phyloP scores from a whole-genome alignment of 306 rosid genomes.

The Inga oerstediana region DNA sequence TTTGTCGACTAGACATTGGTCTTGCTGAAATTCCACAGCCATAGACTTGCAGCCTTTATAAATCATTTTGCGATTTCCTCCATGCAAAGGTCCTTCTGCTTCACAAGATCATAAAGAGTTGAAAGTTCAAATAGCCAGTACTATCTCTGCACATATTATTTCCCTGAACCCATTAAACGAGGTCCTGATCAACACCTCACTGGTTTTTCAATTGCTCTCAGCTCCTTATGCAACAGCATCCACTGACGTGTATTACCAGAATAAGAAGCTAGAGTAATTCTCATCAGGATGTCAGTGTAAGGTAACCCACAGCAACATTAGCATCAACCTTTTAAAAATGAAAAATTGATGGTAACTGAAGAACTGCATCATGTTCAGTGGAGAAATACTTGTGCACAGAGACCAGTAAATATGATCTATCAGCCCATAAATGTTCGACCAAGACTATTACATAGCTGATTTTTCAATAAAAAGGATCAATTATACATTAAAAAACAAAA shows the following conservation, averaged over 20 bases:
- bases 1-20: background rate
- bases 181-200: background rate
- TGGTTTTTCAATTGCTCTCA: background rate
- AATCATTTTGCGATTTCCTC: conserved; percentile 3
- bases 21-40: background rate
- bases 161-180: background rate
- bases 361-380: conserved; percentile 1
- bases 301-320: background rate
- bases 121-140: conserved; percentile 15
- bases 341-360: background rate
- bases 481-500: no score
- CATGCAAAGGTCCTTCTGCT: background rate
- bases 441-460: background rate
- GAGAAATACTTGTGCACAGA: background rate
- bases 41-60: background rate
- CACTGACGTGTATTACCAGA: background rate
- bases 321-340: background rate
- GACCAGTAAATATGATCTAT: background rate
- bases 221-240: background rate
- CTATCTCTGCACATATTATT: conserved; percentile 1
- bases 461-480: background rate
- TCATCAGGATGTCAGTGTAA: background rate
- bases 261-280: background rate
- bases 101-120: conserved; percentile 1
- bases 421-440: conserved; percentile 3